These are phyloP conservation scores for Fusarium tuaranense DNA, from an alignment of 2,329 filamentous ascomycete species.

Conservation along the genomic window DNA sequence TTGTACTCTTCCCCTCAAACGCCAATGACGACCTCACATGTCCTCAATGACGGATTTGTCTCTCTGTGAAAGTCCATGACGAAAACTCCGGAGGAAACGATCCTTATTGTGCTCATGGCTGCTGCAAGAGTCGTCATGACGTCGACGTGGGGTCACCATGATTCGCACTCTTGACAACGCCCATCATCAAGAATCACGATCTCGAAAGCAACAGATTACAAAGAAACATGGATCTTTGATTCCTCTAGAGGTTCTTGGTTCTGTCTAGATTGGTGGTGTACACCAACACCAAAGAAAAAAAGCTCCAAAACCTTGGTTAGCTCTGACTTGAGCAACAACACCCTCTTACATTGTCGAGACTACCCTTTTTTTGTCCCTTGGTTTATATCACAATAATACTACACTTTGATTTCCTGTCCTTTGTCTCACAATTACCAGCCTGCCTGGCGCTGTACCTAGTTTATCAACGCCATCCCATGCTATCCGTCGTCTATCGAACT, in stretches of 20 bases:
- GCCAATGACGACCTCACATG: slow-evolving; percentile 28
- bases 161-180: slow-evolving; percentile 1
- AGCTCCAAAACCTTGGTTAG: background rate
- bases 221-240: slow-evolving; percentile 2
- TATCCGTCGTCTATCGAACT: slow-evolving; percentile 43
- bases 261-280: background rate
- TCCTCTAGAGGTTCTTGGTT: background rate
- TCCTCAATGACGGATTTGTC: slow-evolving; percentile 13
- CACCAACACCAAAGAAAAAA: background rate
- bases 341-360: background rate
- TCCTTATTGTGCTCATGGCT: slow-evolving; percentile 11
- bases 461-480: slow-evolving; percentile 30
- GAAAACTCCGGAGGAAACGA: slow-evolving; percentile 36
- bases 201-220: slow-evolving; percentile 2
- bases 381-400: slow-evolving; percentile 31
- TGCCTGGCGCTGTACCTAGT: slow-evolving; percentile 20
- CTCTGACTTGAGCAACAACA: background rate
- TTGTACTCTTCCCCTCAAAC: background rate
- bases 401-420: slow-evolving; percentile 21
- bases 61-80: slow-evolving; percentile 26
- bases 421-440: slow-evolving; percentile 4
- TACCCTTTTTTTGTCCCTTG: background rate
- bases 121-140: slow-evolving; percentile 23
- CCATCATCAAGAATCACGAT: slow-evolving; percentile 18
- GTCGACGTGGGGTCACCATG: slow-evolving; percentile 40